Evolutionary conservation across 2,329 filamentous ascomycete genomes (phyloP), one percentile per base, ranked within the genome.

Genomic region (Blumeriella jaapii): DNA sequence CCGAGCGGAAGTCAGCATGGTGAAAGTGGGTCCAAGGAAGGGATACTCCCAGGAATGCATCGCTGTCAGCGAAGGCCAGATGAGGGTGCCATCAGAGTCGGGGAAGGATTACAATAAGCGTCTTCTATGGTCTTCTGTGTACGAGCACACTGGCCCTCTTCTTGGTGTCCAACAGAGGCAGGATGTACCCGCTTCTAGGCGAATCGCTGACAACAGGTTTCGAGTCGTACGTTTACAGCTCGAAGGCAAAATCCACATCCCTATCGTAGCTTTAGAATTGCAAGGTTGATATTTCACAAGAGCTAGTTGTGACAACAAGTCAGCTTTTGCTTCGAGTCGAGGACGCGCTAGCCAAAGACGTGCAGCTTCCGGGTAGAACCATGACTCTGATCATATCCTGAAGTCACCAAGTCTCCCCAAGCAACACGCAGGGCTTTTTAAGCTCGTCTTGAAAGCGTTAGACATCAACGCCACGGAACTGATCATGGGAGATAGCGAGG

Each of bases 151-250:
- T 13, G 84, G 83, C 0, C 58, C 91, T 37, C 71, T 70, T 28
- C 74, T 91, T 46, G 67, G 68, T 7, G 77, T 87, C 12, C 60
- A 58, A 14, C 67, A 74, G 52, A 65, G 63, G 36, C 62, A 61
- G 26, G 49, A 53, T 55, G 59, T 50, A 58, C 55, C 50, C 50
- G 57, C 33, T 50, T 61, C 39, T 69, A n/a, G 66, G 77, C 3
- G 72, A 82, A 7, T 74, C 67, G 35, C 91, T 85, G 53, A 69
- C 69, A 27, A 61, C 91, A 17, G 71, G 81, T 37, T 82, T 82
- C 49, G 66, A 82, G 69, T 22, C 77, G 82, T 83, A 61, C 38
- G 66, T 26, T 26, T 26, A n/a, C 24, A 53, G 28, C 9, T 18
- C 9, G 26, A 4, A 18, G 10, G 15, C n/a, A 9, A 6, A 6